phyloP scores from a whole-genome alignment of 768 basidiomycete genomes.

The Tricholoma matsutake region DNA sequence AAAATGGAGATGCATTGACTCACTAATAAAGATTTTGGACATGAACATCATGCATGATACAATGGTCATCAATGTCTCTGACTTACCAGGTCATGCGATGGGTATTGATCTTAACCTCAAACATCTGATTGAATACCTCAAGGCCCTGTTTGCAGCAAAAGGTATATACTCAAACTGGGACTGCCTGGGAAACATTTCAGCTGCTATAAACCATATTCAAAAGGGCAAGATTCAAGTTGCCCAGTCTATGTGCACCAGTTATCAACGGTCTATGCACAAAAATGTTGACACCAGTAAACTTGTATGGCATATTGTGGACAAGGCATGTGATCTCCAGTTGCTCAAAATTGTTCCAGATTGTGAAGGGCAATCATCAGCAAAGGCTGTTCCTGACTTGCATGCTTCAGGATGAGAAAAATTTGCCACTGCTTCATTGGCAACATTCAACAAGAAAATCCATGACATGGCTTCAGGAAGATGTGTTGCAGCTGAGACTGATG shows the following conservation, averaged over 20 bases:
- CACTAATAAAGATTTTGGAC: not conserved
- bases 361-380: not conserved
- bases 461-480: not conserved
- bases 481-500: slow-evolving; percentile 11
- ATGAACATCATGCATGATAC: slow-evolving; percentile 36
- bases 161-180: slow-evolving; percentile 32
- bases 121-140: slow-evolving; percentile 16
- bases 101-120: not conserved
- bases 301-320: slow-evolving; percentile 20
- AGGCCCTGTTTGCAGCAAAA: slow-evolving; percentile 28
- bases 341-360: not conserved
- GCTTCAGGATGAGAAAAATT: not conserved
- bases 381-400: not conserved
- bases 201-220: slow-evolving; percentile 24
- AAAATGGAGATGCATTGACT: not conserved
- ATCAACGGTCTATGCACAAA: slow-evolving; percentile 18
- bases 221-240: slow-evolving; percentile 26
- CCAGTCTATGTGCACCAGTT: slow-evolving; percentile 7
- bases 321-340: slow-evolving; percentile 7
- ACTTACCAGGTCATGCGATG: slow-evolving; percentile 32
- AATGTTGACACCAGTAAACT: slow-evolving; percentile 14
- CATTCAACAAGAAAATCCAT: not conserved
- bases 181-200: slow-evolving; percentile 28
- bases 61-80: slow-evolving; percentile 32
- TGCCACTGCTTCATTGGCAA: not conserved